Percentiles rank a stretch among this genome's conserved stretches.
Conservation (phyloP, 2,329 filamentous ascomycete species). For the Escovopsis sp. region DNA sequence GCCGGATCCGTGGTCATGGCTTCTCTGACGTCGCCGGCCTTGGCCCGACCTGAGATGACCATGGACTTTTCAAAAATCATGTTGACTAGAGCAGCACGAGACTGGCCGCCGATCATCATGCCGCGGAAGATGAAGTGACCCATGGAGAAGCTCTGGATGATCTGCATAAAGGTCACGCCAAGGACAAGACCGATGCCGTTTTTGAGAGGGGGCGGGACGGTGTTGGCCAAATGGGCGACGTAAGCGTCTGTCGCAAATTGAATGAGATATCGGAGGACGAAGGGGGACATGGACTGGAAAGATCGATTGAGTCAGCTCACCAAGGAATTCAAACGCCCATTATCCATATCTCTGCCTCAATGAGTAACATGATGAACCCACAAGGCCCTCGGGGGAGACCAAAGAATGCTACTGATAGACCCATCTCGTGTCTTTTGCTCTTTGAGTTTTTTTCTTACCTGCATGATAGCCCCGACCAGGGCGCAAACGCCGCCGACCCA, state of each 20-base stretch:
- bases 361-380: no score
- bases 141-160: constrained; percentile 61
- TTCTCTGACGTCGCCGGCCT: constrained; percentile 51
- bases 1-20: constrained; percentile 18
- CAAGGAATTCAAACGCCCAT: no score
- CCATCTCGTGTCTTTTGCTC: no score
- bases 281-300: constrained; percentile 59
- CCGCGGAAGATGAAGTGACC: constrained; percentile 90
- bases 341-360: no score
- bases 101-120: constrained; percentile 80
- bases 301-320: no score
- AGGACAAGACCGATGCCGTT: constrained; percentile 69
- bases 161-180: constrained; percentile 74
- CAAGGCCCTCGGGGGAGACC: no score
- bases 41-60: constrained; percentile 74
- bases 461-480: constrained; percentile 54
- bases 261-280: constrained; percentile 74
- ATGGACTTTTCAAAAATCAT: constrained; percentile 88
- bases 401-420: no score
- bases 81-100: constrained; percentile 66
- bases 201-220: constrained; percentile 50
- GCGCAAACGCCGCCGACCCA: constrained; percentile 69
- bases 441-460: constrained; percentile 19
- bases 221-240: constrained; percentile 35
- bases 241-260: constrained; percentile 71